Conservation (phyloP, 805 yeast species). For the Candida pini region DNA sequence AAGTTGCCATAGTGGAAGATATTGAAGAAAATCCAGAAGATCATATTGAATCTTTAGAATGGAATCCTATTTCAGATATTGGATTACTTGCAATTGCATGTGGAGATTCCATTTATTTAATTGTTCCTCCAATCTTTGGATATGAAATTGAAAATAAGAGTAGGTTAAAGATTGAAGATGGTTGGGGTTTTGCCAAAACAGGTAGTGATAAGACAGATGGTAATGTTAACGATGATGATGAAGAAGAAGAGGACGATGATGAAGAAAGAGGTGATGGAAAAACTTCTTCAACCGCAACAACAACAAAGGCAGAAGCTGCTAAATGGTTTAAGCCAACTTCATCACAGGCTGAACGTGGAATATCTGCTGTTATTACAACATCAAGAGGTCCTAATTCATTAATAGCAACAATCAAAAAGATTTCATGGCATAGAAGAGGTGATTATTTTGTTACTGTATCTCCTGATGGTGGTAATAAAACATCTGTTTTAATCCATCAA, state of each 20-base stretch:
- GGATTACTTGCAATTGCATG: slow-evolving; percentile 84
- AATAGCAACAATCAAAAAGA: slow-evolving; percentile 60
- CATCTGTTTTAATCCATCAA: slow-evolving; percentile 91
- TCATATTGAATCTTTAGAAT: slow-evolving; percentile 71
- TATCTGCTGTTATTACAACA: slow-evolving; percentile 64
- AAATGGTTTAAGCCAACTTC: slow-evolving; percentile 80
- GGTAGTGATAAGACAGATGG: slow-evolving; percentile 24
- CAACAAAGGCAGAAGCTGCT: slow-evolving; percentile 50
- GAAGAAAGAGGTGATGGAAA: slow-evolving; percentile 21
- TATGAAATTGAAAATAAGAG: slow-evolving; percentile 80
- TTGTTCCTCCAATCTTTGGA: slow-evolving; percentile 90
- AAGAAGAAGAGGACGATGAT: slow-evolving; percentile 32
- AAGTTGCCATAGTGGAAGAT: slow-evolving; percentile 40
- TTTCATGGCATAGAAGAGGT: slow-evolving; percentile 96
- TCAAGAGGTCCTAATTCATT: slow-evolving; percentile 34
- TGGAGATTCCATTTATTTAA: slow-evolving; percentile 71
- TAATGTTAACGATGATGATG: slow-evolving; percentile 35
- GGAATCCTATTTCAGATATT: slow-evolving; percentile 76
- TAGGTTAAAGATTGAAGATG: slow-evolving; percentile 73
- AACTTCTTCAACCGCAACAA: slow-evolving; percentile 10
- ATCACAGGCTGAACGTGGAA: slow-evolving; percentile 56
- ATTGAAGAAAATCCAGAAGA: slow-evolving; percentile 59
- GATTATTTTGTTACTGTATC: slow-evolving; percentile 95
- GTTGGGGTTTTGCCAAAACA: slow-evolving; percentile 75
- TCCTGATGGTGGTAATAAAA: slow-evolving; percentile 77